Percentiles rank a stretch among this genome's conserved stretches.
These are phyloP conservation scores for Aspergillus alliaceus DNA, from an alignment of 2,329 filamentous ascomycete genomes.

Conservation along the genomic window DNA sequence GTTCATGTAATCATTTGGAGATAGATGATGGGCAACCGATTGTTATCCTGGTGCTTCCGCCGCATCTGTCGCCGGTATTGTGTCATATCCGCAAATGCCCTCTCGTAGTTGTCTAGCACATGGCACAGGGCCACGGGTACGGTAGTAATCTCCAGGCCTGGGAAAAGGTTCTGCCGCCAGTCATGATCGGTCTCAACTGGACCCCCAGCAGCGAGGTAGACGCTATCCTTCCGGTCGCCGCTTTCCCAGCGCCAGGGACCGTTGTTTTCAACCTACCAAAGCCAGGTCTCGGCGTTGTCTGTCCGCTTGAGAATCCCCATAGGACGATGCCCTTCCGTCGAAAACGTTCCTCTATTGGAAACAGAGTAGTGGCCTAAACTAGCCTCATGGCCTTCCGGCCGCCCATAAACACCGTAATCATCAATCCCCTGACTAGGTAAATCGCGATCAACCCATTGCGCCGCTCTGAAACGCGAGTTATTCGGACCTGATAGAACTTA, in stretches of 20 bases:
- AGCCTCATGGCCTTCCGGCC: slow-evolving; percentile 17
- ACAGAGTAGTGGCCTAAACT: slow-evolving; percentile 22
- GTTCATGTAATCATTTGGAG: slow-evolving; percentile 45
- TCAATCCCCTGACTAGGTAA: slow-evolving; percentile 31
- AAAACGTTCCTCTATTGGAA: slow-evolving; percentile 31
- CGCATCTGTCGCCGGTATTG: slow-evolving; percentile 32
- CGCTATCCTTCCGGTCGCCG: slow-evolving; percentile 34
- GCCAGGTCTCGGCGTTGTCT: slow-evolving; percentile 27
- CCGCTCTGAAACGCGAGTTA: slow-evolving; percentile 37
- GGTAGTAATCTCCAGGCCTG: slow-evolving; percentile 23
- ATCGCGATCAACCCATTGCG: slow-evolving; percentile 29
- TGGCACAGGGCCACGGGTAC: slow-evolving; percentile 26
- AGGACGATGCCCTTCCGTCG: slow-evolving; percentile 28
- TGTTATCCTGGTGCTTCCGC: slow-evolving; percentile 30
- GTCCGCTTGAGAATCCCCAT: slow-evolving; percentile 29
- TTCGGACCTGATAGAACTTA: slow-evolving; percentile 23
- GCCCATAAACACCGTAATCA: slow-evolving; percentile 21
- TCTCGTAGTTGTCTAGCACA: slow-evolving; percentile 20
- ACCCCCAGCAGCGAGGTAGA: slow-evolving; percentile 31
- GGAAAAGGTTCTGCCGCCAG: slow-evolving; percentile 25
- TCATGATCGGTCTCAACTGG: slow-evolving; percentile 29
- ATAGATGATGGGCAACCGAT: slow-evolving; percentile 32
- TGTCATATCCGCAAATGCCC: slow-evolving; percentile 29
- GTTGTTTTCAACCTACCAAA: slow-evolving; percentile 40
- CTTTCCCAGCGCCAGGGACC: slow-evolving; percentile 40